Conservation (phyloP, 331 rosid species). For the Telfairia occidentalis region DNA sequence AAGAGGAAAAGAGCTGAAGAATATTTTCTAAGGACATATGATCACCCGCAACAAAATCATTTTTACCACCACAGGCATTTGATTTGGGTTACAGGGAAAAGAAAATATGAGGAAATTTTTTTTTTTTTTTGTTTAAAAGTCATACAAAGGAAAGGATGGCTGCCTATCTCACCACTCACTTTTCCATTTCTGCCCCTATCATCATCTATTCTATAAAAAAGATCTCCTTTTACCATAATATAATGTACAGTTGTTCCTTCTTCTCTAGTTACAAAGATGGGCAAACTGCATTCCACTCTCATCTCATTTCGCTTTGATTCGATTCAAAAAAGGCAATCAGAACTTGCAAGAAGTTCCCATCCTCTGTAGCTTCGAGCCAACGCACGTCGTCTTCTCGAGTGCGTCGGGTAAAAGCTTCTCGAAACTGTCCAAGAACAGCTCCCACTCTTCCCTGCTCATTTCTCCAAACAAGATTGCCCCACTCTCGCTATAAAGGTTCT, state of each 20-base stretch:
- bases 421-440: conserved; percentile 44
- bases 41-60: background rate
- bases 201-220: background rate
- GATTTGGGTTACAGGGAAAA: background rate
- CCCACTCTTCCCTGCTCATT: conserved; percentile 57
- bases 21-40: background rate
- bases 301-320: background rate
- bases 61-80: background rate
- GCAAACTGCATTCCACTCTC: conserved; percentile 6
- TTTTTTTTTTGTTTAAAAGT: background rate
- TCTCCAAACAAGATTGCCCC: conserved; percentile 54
- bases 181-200: background rate
- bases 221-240: conserved; percentile 3
- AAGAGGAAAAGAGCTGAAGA: conserved; percentile 11
- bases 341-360: conserved; percentile 43
- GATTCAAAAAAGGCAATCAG: conserved; percentile 1
- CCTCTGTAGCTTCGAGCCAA: conserved; percentile 31
- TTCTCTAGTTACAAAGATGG: conserved; percentile 4
- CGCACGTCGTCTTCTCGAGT: conserved; percentile 29
- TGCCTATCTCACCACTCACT: conserved; percentile 12
- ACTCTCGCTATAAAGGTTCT: conserved; percentile 18
- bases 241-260: conserved; percentile 2
- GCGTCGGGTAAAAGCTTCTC: conserved; percentile 33
- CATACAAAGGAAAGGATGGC: conserved; percentile 13
- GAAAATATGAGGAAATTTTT: background rate